Conservation (phyloP, 441 rosid species). For the Mallotus repandus region DNA sequence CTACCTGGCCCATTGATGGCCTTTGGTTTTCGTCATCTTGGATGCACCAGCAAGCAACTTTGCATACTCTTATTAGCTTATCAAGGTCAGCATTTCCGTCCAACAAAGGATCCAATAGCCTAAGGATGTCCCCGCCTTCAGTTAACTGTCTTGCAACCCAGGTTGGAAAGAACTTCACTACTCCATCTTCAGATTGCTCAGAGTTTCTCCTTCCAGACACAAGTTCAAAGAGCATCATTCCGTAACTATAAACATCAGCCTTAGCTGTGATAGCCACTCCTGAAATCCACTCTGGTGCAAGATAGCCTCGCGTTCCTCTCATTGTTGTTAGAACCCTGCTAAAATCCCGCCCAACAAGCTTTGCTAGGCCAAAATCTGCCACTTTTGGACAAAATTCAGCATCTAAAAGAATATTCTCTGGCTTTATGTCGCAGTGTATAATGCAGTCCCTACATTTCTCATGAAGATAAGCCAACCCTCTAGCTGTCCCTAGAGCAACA, state of each 20-base stretch:
- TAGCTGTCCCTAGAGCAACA: slow-evolving; percentile 60
- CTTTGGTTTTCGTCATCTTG: slow-evolving; percentile 68
- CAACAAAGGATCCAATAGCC: slow-evolving; percentile 49
- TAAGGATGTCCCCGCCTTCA: slow-evolving; percentile 45
- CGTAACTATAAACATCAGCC: slow-evolving; percentile 81
- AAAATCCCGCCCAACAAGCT: slow-evolving; percentile 73
- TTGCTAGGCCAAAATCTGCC: slow-evolving; percentile 78
- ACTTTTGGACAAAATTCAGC: slow-evolving; percentile 59
- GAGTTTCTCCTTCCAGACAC: slow-evolving; percentile 70
- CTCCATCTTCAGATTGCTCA: slow-evolving; percentile 43
- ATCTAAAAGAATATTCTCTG: slow-evolving; percentile 72
- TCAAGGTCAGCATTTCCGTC: slow-evolving; percentile 36
- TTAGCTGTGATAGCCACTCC: slow-evolving; percentile 72
- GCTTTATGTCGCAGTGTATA: slow-evolving; percentile 80
- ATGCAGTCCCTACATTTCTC: slow-evolving; percentile 79
- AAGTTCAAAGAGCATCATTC: slow-evolving; percentile 80
- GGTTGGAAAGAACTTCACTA: slow-evolving; percentile 51
- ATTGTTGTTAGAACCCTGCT: slow-evolving; percentile 76
- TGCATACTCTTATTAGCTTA: slow-evolving; percentile 55
- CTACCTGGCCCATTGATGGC: slow-evolving; percentile 75
- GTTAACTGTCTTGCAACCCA: slow-evolving; percentile 44
- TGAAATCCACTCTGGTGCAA: slow-evolving; percentile 80
- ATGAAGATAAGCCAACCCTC: slow-evolving; percentile 75
- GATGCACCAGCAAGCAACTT: slow-evolving; percentile 73
- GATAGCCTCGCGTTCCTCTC: slow-evolving; percentile 82